A percentile compares a stretch with the other conserved stretches of the same genome.
phyloP scores from a whole-genome alignment of 176 grass and related monocot genomes.

The Cocos nucifera region DNA sequence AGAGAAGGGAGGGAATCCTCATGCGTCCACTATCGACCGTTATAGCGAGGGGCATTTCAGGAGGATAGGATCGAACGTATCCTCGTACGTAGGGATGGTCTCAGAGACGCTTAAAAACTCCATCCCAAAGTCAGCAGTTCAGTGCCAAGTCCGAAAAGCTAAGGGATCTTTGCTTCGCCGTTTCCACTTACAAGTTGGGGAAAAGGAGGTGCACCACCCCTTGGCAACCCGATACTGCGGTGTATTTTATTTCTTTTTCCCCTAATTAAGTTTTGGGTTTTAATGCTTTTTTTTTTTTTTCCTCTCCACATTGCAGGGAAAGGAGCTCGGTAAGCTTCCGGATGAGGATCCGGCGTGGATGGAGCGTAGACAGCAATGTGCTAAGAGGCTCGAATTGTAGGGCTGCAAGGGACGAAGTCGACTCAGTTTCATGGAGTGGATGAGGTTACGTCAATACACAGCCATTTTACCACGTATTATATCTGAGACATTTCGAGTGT shows the following conservation, averaged over 20 bases:
- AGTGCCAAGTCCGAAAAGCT: constrained; percentile 72
- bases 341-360: constrained; percentile 67
- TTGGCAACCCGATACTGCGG: background rate
- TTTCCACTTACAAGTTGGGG: constrained; percentile 55
- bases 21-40: constrained; percentile 23
- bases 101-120: constrained; percentile 44
- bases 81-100: constrained; percentile 49
- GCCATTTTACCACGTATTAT: too few species aligned
- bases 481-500: too few species aligned
- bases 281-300: background rate
- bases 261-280: background rate
- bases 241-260: background rate
- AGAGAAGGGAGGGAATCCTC: constrained; percentile 11
- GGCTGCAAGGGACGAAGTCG: constrained; percentile 49
- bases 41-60: constrained; percentile 63
- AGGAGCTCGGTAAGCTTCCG: constrained; percentile 40
- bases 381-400: constrained; percentile 65
- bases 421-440: constrained; percentile 46
- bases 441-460: background rate
- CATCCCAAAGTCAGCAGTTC: constrained; percentile 56
- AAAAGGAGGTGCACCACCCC: constrained; percentile 31
- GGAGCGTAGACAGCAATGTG: constrained; percentile 41
- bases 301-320: constrained; percentile 19
- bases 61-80: constrained; percentile 59
- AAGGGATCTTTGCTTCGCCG: constrained; percentile 47